A percentile compares a stretch with the other conserved stretches of the same genome.
These are phyloP conservation scores for Viridothelium virens DNA, from an alignment of 495 filamentous ascomycete genomes.

Conservation along the genomic window DNA sequence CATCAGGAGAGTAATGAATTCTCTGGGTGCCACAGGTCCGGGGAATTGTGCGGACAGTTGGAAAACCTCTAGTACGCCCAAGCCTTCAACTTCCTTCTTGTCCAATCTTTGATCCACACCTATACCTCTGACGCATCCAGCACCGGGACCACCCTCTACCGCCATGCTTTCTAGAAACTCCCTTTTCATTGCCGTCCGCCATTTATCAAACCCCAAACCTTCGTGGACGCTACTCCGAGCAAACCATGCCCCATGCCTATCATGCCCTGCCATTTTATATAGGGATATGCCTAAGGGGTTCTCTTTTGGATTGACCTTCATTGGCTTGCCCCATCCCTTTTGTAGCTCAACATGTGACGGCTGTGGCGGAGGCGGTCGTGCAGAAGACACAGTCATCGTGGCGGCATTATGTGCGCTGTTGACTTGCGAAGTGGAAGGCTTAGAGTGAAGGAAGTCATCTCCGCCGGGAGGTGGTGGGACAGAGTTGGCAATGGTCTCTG, in stretches of 20 bases:
- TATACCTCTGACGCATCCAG: constrained; percentile 71
- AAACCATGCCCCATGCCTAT: constrained; percentile 86
- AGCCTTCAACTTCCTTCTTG: constrained; percentile 43
- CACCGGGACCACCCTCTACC: constrained; percentile 50
- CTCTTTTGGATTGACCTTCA: constrained; percentile 60
- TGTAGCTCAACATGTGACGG: constrained; percentile 48
- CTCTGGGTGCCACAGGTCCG: constrained; percentile 74
- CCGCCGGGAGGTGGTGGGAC: constrained; percentile 52
- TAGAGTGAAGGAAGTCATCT: constrained; percentile 29
- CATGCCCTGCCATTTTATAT: constrained; percentile 70
- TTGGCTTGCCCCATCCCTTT: constrained; percentile 77
- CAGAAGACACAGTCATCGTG: constrained; percentile 46
- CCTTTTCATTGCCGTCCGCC: constrained; percentile 49
- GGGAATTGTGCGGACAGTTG: constrained; percentile 85
- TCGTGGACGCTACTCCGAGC: constrained; percentile 76
- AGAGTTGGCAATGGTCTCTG: constrained; percentile 66
- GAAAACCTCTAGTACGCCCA: constrained; percentile 62
- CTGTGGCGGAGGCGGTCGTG: constrained; percentile 44
- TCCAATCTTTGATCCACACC: constrained; percentile 70
- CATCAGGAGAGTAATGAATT: constrained; percentile 74
- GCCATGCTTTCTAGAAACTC: constrained; percentile 61
- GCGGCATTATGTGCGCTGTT: constrained; percentile 39
- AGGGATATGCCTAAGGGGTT: constrained; percentile 70
- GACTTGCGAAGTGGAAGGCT: constrained; percentile 35
- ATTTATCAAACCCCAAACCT: constrained; percentile 63